Evolutionary conservation across 805 yeast genomes (phyloP).

Genomic region (Metschnikowia santaceciliae): DNA sequence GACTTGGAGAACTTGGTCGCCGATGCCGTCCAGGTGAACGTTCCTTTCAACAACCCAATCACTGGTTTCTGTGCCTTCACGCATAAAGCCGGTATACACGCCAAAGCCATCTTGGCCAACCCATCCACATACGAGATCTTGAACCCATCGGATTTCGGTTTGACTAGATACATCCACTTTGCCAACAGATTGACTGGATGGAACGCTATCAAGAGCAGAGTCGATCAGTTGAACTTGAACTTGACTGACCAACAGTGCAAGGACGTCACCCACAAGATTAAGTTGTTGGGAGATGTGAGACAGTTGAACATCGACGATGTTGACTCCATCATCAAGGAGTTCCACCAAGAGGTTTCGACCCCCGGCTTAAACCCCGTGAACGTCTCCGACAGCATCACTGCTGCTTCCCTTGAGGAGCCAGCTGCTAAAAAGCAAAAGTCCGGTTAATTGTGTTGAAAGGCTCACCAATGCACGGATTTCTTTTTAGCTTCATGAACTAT

Average conservation of each 20-base stretch:
- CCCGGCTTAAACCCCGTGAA: conserved; percentile 25
- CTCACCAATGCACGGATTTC: conserved; percentile 6
- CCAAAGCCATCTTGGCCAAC: conserved; percentile 58
- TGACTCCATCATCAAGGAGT: conserved; percentile 55
- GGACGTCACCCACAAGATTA: conserved; percentile 52
- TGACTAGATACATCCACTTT: conserved; percentile 58
- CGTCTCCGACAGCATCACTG: conserved; percentile 18
- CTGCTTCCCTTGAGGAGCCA: conserved; percentile 28
- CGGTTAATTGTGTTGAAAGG: conserved; percentile 15
- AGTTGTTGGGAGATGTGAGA: conserved; percentile 56
- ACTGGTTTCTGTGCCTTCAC: conserved; percentile 65
- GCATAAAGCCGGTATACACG: conserved; percentile 62
- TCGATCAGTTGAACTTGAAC: conserved; percentile 54
- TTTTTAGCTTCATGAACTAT: conserved; percentile 3
- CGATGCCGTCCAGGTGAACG: conserved; percentile 54
- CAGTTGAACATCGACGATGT: conserved; percentile 59
- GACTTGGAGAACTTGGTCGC: conserved; percentile 58
- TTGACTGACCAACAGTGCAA: conserved; percentile 56
- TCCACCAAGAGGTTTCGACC: conserved; percentile 41
- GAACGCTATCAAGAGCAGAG: conserved; percentile 61
- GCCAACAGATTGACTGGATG: conserved; percentile 61
- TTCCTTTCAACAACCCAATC: conserved; percentile 60
- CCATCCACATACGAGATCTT: conserved; percentile 62
- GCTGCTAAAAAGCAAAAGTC: conserved; percentile 38
- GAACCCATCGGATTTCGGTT: conserved; percentile 55